Conservation (phyloP, 495 filamentous ascomycete genomes). For the Aspergillus campestris region DNA sequence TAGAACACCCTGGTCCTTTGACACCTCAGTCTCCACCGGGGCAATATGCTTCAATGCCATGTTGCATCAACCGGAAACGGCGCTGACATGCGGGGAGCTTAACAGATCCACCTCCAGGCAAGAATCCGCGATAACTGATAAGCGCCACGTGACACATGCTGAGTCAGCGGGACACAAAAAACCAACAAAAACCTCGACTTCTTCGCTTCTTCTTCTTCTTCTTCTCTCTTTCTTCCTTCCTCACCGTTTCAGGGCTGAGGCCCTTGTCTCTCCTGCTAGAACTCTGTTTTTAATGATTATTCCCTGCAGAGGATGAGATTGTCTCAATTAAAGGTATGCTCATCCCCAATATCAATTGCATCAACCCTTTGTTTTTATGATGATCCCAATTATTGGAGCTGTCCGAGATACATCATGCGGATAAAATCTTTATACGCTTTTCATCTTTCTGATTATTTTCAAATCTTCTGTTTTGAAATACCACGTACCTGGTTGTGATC, state of each 20-base stretch:
- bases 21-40: too few species aligned
- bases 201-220: conserved; percentile 8
- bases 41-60: too few species aligned
- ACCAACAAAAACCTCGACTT: conserved; percentile 10
- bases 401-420: conserved; percentile 65
- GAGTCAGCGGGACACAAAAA: conserved; percentile 22
- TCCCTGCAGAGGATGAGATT: conserved; percentile 22
- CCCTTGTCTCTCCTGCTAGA: conserved; percentile 15
- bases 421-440: conserved; percentile 45
- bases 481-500: conserved; percentile 4
- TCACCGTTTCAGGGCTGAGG: conserved; percentile 28
- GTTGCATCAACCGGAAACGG: too few species aligned
- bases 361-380: conserved; percentile 34
- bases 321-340: conserved; percentile 28
- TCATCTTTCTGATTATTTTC: conserved; percentile 24
- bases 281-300: conserved; percentile 8
- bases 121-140: not conserved
- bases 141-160: conserved; percentile 6
- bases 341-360: not conserved
- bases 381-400: conserved; percentile 91
- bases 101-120: too few species aligned
- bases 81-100: too few species aligned
- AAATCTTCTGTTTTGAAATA: not conserved
- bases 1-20: too few species aligned
- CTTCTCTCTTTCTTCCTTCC: conserved; percentile 7